Percentiles rank a stretch among this genome's conserved stretches.
Conservation (phyloP, 2,329 filamentous ascomycete species). For the Dothideomycetes sp. region DNA sequence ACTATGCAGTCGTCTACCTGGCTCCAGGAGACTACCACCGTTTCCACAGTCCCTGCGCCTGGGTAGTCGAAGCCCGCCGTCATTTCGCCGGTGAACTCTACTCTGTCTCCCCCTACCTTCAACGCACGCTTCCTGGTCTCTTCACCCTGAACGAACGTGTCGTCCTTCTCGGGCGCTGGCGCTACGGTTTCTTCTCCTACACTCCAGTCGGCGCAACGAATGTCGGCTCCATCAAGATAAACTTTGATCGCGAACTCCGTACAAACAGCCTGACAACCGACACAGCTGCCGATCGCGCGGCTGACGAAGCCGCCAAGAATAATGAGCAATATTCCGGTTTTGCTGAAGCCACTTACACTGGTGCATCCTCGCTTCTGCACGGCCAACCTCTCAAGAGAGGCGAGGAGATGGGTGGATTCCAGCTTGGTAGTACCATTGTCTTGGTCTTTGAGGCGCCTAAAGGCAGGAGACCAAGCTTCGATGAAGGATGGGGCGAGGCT, state of each 20-base stretch:
- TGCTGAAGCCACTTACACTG: slow-evolving; percentile 79
- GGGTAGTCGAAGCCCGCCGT: slow-evolving; percentile 90
- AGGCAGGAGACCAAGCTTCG: slow-evolving; percentile 45
- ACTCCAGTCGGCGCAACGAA: slow-evolving; percentile 95
- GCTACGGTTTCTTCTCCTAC: slow-evolving; percentile 95
- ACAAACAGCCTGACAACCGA: slow-evolving; percentile 90
- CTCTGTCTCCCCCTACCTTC: slow-evolving; percentile 89
- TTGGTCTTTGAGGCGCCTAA: slow-evolving; percentile 91
- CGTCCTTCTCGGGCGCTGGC: slow-evolving; percentile 86
- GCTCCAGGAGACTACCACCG: slow-evolving; percentile 97
- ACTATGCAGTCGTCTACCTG: slow-evolving; percentile 92
- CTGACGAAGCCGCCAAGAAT: slow-evolving; percentile 63
- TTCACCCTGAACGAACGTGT: slow-evolving; percentile 97
- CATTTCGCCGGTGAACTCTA: slow-evolving; percentile 96
- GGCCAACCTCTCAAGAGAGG: slow-evolving; percentile 78
- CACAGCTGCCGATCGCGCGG: slow-evolving; percentile 79
- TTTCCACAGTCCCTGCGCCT: slow-evolving; percentile 90
- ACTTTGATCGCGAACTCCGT: slow-evolving; percentile 89
- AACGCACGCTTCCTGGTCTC: slow-evolving; percentile 81
- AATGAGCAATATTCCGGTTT: slow-evolving; percentile 86
- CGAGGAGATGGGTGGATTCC: slow-evolving; percentile 97
- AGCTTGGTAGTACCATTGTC: slow-evolving; percentile 88
- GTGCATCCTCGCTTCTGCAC: slow-evolving; percentile 65
- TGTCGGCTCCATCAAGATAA: slow-evolving; percentile 91
- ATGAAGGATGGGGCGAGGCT: slow-evolving; percentile 48